A percentile compares a stretch with the other conserved stretches of the same genome.
These are phyloP conservation scores for Fusarium drepaniforme DNA, from an alignment of 2,329 filamentous ascomycete genomes.

Conservation along the genomic window DNA sequence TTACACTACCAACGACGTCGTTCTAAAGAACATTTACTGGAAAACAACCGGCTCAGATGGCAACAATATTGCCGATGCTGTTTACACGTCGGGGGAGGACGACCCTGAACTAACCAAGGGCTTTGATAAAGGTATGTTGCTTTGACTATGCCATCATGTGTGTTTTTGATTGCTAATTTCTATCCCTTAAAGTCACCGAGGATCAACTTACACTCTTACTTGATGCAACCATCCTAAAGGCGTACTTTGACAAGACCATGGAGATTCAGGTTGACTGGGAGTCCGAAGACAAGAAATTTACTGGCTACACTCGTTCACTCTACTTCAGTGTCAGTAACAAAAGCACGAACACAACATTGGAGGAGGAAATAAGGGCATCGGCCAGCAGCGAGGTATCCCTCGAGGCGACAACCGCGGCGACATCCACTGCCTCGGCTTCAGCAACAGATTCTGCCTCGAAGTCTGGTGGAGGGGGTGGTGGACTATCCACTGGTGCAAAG, in stretches of 20 bases:
- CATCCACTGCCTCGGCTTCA: background rate
- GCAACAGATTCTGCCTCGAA: slow-evolving; percentile 1
- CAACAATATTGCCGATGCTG: background rate
- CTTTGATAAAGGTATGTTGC: background rate
- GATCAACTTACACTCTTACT: background rate
- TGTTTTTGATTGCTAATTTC: background rate
- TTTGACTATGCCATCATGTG: background rate
- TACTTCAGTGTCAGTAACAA: slow-evolving; percentile 28
- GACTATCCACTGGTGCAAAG: slow-evolving; percentile 57
- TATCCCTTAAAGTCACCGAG: background rate
- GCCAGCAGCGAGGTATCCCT: background rate
- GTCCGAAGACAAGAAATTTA: background rate
- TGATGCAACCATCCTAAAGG: background rate
- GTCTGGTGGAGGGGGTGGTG: slow-evolving; percentile 26
- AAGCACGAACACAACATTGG: background rate
- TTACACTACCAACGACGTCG: background rate
- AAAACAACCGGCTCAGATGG: background rate
- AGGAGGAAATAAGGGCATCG: background rate
- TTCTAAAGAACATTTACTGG: background rate
- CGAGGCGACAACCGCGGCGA: background rate
- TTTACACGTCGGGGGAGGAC: background rate
- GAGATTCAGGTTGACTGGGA: slow-evolving; percentile 19
- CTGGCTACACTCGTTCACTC: slow-evolving; percentile 7
- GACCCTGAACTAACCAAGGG: background rate
- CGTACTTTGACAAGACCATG: slow-evolving; percentile 18